Percentiles rank a stretch among this genome's conserved stretches.
Conservation (phyloP, 2,329 filamentous ascomycete genomes). For the Xylariales sp. region DNA sequence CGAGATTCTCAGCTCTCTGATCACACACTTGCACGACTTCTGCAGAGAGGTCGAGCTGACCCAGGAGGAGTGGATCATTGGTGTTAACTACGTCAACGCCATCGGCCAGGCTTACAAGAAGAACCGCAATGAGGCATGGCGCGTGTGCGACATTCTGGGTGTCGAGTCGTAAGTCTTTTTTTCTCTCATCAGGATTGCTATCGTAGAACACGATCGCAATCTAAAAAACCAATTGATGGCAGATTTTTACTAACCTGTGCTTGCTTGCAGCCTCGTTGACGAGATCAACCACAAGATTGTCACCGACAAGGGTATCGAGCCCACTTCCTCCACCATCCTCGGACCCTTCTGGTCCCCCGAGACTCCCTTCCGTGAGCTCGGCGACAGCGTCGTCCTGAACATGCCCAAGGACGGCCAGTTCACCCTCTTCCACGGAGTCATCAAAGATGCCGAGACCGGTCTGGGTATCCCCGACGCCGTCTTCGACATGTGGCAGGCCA, state of each 20-base stretch:
- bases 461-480: constrained; percentile 50
- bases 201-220: too few species aligned
- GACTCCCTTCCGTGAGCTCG: constrained; percentile 53
- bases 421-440: constrained; percentile 64
- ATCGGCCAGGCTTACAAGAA: constrained; percentile 54
- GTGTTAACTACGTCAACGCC: constrained; percentile 52
- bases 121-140: constrained; percentile 59
- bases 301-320: constrained; percentile 32
- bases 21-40: constrained; percentile 60
- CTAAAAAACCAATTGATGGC: too few species aligned
- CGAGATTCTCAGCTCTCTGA: constrained; percentile 49
- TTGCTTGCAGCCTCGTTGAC: constrained; percentile 42
- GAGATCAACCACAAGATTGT: constrained; percentile 61
- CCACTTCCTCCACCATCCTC: constrained; percentile 61
- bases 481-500: constrained; percentile 61
- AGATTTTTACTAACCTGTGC: too few species aligned
- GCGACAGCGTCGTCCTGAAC: constrained; percentile 45
- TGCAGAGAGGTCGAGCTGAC: constrained; percentile 59
- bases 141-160: constrained; percentile 58
- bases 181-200: too few species aligned
- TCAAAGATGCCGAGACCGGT: constrained; percentile 36
- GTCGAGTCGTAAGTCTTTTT: constrained; percentile 43
- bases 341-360: constrained; percentile 65
- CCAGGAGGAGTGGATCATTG: constrained; percentile 58
- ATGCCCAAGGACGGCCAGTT: constrained; percentile 53